Conservation (phyloP, 192 early-diverging fungal species). For the Rhizophagus sp. region DNA sequence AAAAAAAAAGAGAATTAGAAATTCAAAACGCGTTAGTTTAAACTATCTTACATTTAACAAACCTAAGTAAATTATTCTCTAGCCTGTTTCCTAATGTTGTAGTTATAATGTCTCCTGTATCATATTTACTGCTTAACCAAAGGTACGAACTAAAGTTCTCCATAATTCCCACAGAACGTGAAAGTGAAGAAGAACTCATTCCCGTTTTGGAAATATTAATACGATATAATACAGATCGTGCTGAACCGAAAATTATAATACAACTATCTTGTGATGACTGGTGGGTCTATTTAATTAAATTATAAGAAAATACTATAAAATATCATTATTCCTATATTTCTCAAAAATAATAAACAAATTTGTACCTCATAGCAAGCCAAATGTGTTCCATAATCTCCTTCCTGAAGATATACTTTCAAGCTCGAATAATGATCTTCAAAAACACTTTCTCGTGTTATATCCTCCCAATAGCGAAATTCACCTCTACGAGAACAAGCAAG, state of each 20-base stretch:
- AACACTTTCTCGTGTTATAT: neutral
- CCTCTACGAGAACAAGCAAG: slow-evolving; percentile 27
- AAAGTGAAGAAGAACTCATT: neutral
- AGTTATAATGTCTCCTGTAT: neutral
- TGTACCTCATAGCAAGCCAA: slow-evolving; percentile 24
- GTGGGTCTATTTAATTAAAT: slow-evolving; percentile 4
- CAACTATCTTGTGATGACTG: neutral
- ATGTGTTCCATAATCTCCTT: slow-evolving; percentile 17
- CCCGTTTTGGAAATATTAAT: neutral
- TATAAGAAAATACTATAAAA: neutral
- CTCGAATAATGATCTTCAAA: slow-evolving; percentile 7
- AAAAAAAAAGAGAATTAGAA: neutral
- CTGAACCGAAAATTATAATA: slow-evolving; percentile 23
- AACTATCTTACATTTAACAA: neutral
- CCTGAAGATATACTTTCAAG: slow-evolving; percentile 18
- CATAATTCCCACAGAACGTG: neutral
- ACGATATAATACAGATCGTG: neutral
- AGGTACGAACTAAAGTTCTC: slow-evolving; percentile 2
- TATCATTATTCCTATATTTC: neutral
- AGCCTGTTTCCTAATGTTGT: slow-evolving; percentile 12
- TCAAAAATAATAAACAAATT: neutral
- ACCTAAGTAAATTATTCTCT: slow-evolving; percentile 15
- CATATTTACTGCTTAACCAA: slow-evolving; percentile 6
- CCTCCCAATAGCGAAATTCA: slow-evolving; percentile 32
- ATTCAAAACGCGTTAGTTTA: neutral